Evolutionary conservation across 495 filamentous ascomycete genomes (phyloP).

Genomic region (Parachaetomium inaequale): DNA sequence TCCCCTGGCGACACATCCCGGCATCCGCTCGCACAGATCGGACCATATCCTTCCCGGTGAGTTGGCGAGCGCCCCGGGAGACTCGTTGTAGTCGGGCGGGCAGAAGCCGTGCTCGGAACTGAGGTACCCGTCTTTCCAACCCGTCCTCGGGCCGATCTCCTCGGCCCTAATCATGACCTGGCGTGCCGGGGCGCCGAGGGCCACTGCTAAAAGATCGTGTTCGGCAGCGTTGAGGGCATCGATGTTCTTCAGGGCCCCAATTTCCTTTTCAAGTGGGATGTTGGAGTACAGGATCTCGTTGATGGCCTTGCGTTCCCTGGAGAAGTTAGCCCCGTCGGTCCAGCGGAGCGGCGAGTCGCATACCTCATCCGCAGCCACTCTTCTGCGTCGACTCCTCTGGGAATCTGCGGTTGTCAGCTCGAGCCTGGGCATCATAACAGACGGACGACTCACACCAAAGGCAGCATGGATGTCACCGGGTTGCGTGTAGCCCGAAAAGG

Average conservation of each 20-base stretch:
- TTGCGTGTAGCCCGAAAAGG: constrained; percentile 35
- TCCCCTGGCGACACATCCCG: constrained; percentile 48
- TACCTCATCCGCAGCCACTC: constrained; percentile 36
- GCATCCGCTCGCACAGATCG: constrained; percentile 52
- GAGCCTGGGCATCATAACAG: not conserved
- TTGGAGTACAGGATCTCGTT: constrained; percentile 38
- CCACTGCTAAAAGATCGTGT: constrained; percentile 47
- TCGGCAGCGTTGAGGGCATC: constrained; percentile 45
- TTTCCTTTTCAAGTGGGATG: constrained; percentile 31
- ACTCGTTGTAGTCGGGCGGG: constrained; percentile 47
- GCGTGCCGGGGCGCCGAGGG: constrained; percentile 50
- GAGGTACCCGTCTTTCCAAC: constrained; percentile 54
- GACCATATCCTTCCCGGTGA: constrained; percentile 52
- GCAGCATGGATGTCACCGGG: constrained; percentile 38
- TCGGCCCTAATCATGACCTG: constrained; percentile 52
- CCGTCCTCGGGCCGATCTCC: constrained; percentile 47
- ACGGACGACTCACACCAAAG: constrained; percentile 33
- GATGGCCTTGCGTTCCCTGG: constrained; percentile 38
- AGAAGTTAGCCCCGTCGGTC: not conserved
- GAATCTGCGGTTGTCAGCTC: constrained; percentile 30
- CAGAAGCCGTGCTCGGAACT: constrained; percentile 50
- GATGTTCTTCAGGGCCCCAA: constrained; percentile 36
- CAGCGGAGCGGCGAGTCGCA: constrained; percentile 3
- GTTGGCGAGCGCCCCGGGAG: constrained; percentile 44
- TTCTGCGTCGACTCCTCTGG: constrained; percentile 33